Conservation (phyloP, 495 filamentous ascomycete genomes). For the Lineolata rhizophorae region DNA sequence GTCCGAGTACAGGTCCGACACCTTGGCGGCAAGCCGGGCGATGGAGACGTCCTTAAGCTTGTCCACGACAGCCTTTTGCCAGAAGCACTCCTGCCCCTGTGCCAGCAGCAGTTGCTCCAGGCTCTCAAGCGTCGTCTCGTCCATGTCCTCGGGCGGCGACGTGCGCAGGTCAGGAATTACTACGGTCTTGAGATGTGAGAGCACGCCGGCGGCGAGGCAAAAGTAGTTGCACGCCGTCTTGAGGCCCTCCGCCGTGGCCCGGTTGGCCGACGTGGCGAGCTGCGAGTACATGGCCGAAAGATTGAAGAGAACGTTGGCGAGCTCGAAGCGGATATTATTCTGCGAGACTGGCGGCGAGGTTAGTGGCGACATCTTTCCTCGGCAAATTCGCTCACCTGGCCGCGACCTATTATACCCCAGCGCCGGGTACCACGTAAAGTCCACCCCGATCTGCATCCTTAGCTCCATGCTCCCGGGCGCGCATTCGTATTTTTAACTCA, state of each 20-base stretch:
- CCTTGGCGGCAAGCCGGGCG: constrained; percentile 73
- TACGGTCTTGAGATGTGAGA: constrained; percentile 53
- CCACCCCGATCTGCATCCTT: constrained; percentile 53
- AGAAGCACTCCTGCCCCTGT: constrained; percentile 92
- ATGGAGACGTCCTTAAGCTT: constrained; percentile 79
- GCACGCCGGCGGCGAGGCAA: constrained; percentile 68
- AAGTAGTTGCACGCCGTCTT: constrained; percentile 83
- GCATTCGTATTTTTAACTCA: constrained; percentile 20
- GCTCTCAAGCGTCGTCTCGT: constrained; percentile 62
- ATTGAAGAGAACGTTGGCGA: constrained; percentile 85
- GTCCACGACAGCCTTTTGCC: constrained; percentile 94
- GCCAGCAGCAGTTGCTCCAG: constrained; percentile 68
- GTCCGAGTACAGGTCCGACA: constrained; percentile 75
- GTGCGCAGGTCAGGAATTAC: constrained; percentile 72
- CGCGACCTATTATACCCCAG: constrained; percentile 71
- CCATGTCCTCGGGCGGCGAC: constrained; percentile 88
- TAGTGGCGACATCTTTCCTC: neutral
- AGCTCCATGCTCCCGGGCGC: constrained; percentile 9
- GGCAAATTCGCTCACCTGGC: constrained; percentile 26
- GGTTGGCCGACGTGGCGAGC: constrained; percentile 61
- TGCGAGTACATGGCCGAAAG: constrained; percentile 85
- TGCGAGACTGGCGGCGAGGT: constrained; percentile 34
- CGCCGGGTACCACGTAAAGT: constrained; percentile 89
- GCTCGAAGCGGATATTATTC: constrained; percentile 87
- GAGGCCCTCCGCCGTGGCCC: constrained; percentile 61